Conservation (phyloP, 2,329 filamentous ascomycete genomes). For the Trichoderma arundinaceum region DNA sequence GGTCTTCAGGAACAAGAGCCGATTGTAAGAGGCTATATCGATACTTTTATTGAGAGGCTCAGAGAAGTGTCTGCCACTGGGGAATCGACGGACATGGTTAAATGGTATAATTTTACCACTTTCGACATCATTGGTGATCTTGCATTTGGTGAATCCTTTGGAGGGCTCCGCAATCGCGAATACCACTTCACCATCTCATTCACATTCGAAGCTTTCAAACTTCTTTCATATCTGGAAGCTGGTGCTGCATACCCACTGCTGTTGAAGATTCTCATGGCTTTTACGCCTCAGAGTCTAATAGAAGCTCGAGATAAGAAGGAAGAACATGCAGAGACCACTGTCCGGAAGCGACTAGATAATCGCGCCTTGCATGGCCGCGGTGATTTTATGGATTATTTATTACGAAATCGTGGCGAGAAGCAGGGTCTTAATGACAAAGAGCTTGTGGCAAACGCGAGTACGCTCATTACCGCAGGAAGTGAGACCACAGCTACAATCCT, state of each 20-base stretch:
- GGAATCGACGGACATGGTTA: constrained; percentile 34
- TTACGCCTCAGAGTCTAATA: not conserved
- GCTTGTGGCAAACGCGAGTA: constrained; percentile 34
- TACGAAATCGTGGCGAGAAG: not conserved
- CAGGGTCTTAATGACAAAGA: constrained; percentile 18
- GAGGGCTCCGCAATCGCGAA: constrained; percentile 35
- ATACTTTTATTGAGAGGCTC: constrained; percentile 47
- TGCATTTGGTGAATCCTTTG: constrained; percentile 38
- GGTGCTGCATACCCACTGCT: not conserved
- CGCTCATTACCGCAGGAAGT: constrained; percentile 39
- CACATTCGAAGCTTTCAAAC: not conserved
- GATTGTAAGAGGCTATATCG: constrained; percentile 46
- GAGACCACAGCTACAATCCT: constrained; percentile 42
- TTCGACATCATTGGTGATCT: constrained; percentile 36
- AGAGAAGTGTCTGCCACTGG: constrained; percentile 39
- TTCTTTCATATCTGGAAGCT: not conserved
- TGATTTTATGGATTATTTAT: not conserved
- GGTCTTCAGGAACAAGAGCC: constrained; percentile 38
- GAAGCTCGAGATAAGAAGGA: not conserved
- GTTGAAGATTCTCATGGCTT: not conserved
- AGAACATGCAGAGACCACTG: not conserved
- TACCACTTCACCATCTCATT: constrained; percentile 36
- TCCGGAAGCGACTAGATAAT: not conserved
- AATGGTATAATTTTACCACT: constrained; percentile 40
- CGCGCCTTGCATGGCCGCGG: not conserved